These are phyloP conservation scores for Taphrina deformans DNA, from an alignment of 1,139 yeast species.

Conservation along the genomic window DNA sequence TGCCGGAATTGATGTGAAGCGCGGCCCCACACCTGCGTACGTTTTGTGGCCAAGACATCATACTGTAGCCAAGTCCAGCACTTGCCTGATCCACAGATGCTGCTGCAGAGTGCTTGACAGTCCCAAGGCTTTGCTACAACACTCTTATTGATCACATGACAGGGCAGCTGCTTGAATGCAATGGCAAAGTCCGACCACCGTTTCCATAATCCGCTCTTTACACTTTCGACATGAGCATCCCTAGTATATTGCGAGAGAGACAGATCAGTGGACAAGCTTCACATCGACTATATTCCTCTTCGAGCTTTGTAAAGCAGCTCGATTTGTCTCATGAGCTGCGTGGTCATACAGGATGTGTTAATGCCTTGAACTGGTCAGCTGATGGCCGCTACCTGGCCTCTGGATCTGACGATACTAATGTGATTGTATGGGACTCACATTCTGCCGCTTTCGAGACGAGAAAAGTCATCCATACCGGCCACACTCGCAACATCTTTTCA, in stretches of 20 bases:
- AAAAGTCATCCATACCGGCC: constrained; percentile 38
- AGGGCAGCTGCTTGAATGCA: no score
- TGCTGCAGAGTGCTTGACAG: no score
- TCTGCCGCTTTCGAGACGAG: constrained; percentile 27
- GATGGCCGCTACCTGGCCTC: constrained; percentile 39
- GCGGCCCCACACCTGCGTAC: no score
- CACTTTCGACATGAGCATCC: not conserved
- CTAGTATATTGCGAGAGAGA: constrained; percentile 3
- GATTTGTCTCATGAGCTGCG: constrained; percentile 15
- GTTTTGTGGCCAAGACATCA: no score
- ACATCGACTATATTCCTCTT: not conserved
- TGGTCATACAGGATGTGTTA: constrained; percentile 38
- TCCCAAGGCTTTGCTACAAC: no score
- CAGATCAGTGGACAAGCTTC: not conserved
- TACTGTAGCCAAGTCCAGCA: no score
- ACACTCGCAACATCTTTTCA: constrained; percentile 38
- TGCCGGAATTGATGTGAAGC: no score
- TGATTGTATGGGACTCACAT: constrained; percentile 37
- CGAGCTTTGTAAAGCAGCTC: not conserved
- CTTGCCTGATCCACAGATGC: no score
- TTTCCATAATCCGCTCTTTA: not conserved
- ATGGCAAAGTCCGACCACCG: no score
- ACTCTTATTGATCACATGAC: no score
- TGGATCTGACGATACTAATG: constrained; percentile 39
- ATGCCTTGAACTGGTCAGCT: constrained; percentile 39